Evolutionary conservation across 257 asterid genomes (phyloP).

Genomic region (Solanum ahanhuiri): DNA sequence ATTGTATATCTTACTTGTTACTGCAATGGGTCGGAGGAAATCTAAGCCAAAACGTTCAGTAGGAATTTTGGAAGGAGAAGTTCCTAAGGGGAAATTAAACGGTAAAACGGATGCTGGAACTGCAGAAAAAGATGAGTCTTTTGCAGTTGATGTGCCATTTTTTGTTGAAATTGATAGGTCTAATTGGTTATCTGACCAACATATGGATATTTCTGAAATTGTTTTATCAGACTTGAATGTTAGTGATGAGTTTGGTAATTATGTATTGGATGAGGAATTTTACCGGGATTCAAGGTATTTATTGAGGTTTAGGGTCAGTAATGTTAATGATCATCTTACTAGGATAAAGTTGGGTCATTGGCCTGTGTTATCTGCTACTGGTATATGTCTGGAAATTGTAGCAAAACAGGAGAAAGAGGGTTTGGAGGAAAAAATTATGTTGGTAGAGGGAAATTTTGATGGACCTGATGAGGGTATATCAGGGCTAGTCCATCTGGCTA

Average conservation of each 20-base stretch:
- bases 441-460: conserved; percentile 63
- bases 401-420: conserved; percentile 27
- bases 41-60: conserved; percentile 64
- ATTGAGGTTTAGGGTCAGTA: conserved; percentile 55
- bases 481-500: conserved; percentile 74
- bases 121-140: conserved; percentile 8
- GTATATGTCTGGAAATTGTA: conserved; percentile 47
- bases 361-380: conserved; percentile 60
- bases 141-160: conserved; percentile 29
- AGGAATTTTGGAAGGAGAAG: conserved; percentile 22
- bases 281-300: conserved; percentile 31
- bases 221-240: conserved; percentile 51
- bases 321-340: conserved; percentile 48
- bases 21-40: conserved; percentile 78
- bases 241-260: conserved; percentile 36
- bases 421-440: conserved; percentile 32
- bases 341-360: conserved; percentile 86
- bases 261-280: conserved; percentile 37
- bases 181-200: conserved; percentile 54
- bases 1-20: not conserved
- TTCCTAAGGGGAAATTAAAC: conserved; percentile 19
- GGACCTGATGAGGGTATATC: conserved; percentile 80
- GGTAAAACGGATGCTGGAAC: conserved; percentile 7
- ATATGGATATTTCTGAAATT: conserved; percentile 66
- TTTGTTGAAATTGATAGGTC: conserved; percentile 51